Evolutionary conservation across 139 green algal genomes (phyloP).

Genomic region (Chlorella sp.): DNA sequence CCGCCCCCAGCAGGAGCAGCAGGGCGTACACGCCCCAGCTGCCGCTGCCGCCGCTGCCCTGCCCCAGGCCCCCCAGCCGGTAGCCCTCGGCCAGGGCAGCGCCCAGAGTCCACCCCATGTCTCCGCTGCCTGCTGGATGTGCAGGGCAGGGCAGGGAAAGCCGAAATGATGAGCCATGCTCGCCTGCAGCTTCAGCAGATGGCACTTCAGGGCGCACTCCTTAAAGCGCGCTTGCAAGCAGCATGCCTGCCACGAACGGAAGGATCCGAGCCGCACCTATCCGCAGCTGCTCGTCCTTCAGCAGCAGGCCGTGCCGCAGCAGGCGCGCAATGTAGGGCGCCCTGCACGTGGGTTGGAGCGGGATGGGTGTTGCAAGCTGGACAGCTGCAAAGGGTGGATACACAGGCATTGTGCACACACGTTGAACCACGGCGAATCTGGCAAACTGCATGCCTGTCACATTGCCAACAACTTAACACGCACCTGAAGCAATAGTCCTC

Average conservation of each 20-base stretch:
- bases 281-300: constrained; percentile 49
- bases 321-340: constrained; percentile 75
- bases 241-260: too few species aligned
- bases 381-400: not conserved
- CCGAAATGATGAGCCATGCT: too few species aligned
- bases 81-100: constrained; percentile 76
- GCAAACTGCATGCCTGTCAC: not conserved
- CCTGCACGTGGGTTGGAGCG: constrained; percentile 55
- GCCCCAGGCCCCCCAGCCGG: constrained; percentile 21
- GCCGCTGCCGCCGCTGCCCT: not conserved
- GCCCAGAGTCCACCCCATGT: constrained; percentile 81
- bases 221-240: too few species aligned
- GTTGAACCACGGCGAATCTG: too few species aligned
- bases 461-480: not conserved
- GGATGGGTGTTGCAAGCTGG: not conserved
- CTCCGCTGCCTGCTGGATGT: constrained; percentile 40
- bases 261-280: constrained; percentile 52
- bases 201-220: too few species aligned
- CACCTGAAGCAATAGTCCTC: constrained; percentile 86
- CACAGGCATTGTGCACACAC: not conserved
- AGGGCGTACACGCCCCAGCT: not conserved
- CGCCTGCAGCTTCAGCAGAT: not conserved
- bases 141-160: not conserved
- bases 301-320: constrained; percentile 65
- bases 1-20: not conserved